Evolutionary conservation across 169 alveolate genomes (phyloP), one percentile per base, ranked within the genome.

Genomic region (Plasmodium malariae): DNA sequence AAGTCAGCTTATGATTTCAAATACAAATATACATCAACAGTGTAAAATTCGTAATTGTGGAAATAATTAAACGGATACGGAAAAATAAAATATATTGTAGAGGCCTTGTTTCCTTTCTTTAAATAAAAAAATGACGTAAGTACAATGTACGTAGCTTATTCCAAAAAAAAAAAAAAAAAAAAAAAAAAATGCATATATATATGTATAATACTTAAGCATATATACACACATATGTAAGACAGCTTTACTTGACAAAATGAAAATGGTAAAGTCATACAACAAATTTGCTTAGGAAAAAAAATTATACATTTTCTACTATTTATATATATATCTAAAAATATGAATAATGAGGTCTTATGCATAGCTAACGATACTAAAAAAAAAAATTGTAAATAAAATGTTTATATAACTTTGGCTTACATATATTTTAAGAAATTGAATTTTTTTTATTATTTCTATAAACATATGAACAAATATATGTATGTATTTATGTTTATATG

Each of bases 401-500:
- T 9, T n/a, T 62, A 30, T n/a, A 30, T 32, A 30, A 2, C 49
- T 57, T 57, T 17, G n/a, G 2, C 34, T 19, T 57, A 57, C n/a
- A 71, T 34, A 48, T 28, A 34, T 51, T 71, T 17, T 21, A 12
- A 49, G 85, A 51, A 48, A 49, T 71, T 71, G 36, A 73, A 4
- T 54, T 49, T 19, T 28, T 55, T 30, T 73, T 6, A 26, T 45
- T 73, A 73, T 73, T 73, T 60, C 87, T 45, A 57, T 26, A 54
- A 43, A 11, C 69, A 73, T 12, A 24, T 55, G 45, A n/a, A 73
- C 28, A 26, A 5, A 26, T 30, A 28, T n/a, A n/a, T n/a, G 3
- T 55, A 19, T 9, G 9, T 40, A 6, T 9, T 14, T 54, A 14
- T 55, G 28, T 55, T 55, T 17, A 55, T 55, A 19, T 48, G 59